A percentile compares a stretch with the other conserved stretches of the same genome.
Conservation (phyloP, 257 asterid genomes). For the Cinchona pubescens region DNA sequence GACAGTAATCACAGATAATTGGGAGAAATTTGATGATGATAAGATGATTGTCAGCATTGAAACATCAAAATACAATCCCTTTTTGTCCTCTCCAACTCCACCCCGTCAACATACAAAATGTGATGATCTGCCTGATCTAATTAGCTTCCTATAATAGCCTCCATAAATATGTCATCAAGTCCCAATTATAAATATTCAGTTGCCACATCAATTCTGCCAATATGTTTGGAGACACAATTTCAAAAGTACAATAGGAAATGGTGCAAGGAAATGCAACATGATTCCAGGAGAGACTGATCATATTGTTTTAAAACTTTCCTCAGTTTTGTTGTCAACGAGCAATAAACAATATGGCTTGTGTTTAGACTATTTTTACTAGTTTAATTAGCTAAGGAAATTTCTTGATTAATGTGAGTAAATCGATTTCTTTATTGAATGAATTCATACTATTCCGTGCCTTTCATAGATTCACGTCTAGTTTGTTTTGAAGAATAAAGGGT, state of each 20-base stretch:
- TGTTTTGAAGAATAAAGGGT: too few species aligned
- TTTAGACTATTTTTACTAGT: neutral
- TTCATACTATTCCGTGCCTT: too few species aligned
- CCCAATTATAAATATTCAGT: neutral
- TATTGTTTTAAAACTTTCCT: slow-evolving; percentile 4
- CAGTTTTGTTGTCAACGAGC: slow-evolving; percentile 5
- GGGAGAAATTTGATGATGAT: slow-evolving; percentile 48
- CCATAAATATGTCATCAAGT: neutral
- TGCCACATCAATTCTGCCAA: neutral
- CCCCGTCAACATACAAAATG: neutral
- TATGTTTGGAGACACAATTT: neutral
- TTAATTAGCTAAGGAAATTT: too few species aligned
- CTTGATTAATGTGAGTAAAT: too few species aligned
- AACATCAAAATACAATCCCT: slow-evolving; percentile 15
- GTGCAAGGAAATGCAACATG: slow-evolving; percentile 4
- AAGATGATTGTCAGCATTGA: neutral
- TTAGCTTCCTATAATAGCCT: slow-evolving; percentile 26
- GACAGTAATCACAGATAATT: slow-evolving; percentile 29
- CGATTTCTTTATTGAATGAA: too few species aligned
- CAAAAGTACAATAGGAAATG: neutral
- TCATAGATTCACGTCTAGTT: too few species aligned
- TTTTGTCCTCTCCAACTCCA: slow-evolving; percentile 9
- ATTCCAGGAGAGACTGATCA: neutral
- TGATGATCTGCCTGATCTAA: slow-evolving; percentile 40
- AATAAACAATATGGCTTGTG: neutral